These are phyloP conservation scores for Nemophila menziesii DNA, from an alignment of 257 asterid species.

Conservation along the genomic window DNA sequence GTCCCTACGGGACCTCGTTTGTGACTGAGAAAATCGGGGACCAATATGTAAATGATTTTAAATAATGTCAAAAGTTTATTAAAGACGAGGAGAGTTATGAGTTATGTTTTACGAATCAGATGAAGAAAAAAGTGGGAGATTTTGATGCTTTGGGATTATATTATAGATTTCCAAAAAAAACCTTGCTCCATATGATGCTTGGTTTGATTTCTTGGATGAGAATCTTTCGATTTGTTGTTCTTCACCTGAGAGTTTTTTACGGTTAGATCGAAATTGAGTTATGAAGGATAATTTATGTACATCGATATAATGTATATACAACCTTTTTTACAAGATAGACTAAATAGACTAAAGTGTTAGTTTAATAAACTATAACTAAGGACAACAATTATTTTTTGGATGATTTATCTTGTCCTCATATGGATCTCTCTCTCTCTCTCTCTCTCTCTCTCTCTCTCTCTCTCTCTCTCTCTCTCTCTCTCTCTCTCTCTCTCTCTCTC, in stretches of 20 bases:
- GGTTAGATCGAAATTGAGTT: slow-evolving; percentile 60
- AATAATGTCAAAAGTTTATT: slow-evolving; percentile 62
- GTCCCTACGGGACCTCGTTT: slow-evolving; percentile 26
- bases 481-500: too few species aligned
- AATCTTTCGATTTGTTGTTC: slow-evolving; percentile 71
- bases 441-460: too few species aligned
- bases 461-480: too few species aligned
- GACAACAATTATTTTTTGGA: too few species aligned
- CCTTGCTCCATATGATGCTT: slow-evolving; percentile 95
- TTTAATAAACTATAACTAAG: too few species aligned
- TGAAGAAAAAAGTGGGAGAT: slow-evolving; percentile 44
- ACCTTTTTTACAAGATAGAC: too few species aligned
- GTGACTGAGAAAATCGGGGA: slow-evolving; percentile 59
- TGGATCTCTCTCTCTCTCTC: too few species aligned
- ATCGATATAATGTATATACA: too few species aligned
- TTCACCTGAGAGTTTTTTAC: slow-evolving; percentile 90
- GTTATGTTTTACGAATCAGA: slow-evolving; percentile 80
- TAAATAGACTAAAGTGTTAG: too few species aligned
- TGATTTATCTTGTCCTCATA: too few species aligned
- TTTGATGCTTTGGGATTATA: slow-evolving; percentile 56
- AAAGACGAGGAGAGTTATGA: slow-evolving; percentile 90
- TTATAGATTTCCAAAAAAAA: slow-evolving; percentile 63
- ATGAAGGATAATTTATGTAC: too few species aligned
- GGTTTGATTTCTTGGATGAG: slow-evolving; percentile 75
- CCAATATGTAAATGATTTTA: slow-evolving; percentile 58